These are phyloP conservation scores for Gnaphalium uliginosum DNA, from an alignment of 129 eudicot genomes.

Conservation along the genomic window DNA sequence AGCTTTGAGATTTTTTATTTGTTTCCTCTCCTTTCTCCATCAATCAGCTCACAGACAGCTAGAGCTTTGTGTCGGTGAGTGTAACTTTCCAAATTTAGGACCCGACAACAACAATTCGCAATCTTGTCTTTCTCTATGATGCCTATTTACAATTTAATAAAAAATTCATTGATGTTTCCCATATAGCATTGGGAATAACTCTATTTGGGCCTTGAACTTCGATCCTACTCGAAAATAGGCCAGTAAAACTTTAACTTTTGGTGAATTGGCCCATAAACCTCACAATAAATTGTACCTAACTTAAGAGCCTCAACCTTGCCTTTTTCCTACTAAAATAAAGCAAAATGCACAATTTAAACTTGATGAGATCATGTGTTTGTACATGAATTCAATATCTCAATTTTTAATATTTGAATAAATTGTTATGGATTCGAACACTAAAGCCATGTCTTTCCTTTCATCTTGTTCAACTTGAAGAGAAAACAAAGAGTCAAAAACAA, in stretches of 20 bases:
- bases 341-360: background rate
- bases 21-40: constrained; percentile 30
- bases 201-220: constrained; percentile 32
- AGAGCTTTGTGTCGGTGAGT: constrained; percentile 16
- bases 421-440: background rate
- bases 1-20: constrained; percentile 19
- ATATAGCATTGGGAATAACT: constrained; percentile 5
- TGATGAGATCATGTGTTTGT: background rate
- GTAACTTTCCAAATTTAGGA: constrained; percentile 8
- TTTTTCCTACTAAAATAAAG: constrained; percentile 8
- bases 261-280: constrained; percentile 24
- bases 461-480: background rate
- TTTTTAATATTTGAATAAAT: background rate
- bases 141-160: background rate
- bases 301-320: constrained; percentile 9
- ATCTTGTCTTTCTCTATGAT: background rate
- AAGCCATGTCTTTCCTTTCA: constrained; percentile 11
- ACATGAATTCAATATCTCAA: constrained; percentile 5
- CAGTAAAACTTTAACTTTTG: background rate
- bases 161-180: background rate
- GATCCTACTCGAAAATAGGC: constrained; percentile 22
- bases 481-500: background rate
- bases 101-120: constrained; percentile 16
- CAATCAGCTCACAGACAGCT: constrained; percentile 11
- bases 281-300: background rate